Evolutionary conservation across 1,139 yeast genomes (phyloP).

Genomic region (Diutina siamensis): DNA sequence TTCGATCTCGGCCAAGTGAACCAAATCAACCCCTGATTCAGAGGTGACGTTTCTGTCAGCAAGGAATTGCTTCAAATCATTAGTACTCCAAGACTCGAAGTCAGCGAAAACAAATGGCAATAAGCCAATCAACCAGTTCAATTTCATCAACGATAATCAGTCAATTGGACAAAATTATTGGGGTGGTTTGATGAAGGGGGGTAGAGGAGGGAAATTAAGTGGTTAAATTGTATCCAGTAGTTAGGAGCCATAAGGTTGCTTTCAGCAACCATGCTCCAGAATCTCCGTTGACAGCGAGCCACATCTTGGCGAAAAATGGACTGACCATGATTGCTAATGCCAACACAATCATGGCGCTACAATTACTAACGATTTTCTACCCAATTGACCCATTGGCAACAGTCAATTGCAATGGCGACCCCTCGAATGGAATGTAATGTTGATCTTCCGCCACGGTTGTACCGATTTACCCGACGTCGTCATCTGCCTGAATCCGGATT

Average conservation of each 20-base stretch:
- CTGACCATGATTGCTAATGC: too few relatives aligned
- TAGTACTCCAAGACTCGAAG: slow-evolving; percentile 9
- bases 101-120: slow-evolving; percentile 1
- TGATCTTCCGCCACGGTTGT: too few relatives aligned
- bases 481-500: too few relatives aligned
- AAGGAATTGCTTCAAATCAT: slow-evolving; percentile 19
- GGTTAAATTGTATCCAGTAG: not conserved
- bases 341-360: too few relatives aligned
- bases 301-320: not conserved
- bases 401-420: too few relatives aligned
- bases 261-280: not conserved
- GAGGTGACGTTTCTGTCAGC: slow-evolving; percentile 23
- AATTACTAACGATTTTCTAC: too few relatives aligned
- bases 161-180: too few relatives aligned
- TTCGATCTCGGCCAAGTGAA: slow-evolving; percentile 21
- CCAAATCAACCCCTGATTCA: slow-evolving; percentile 19
- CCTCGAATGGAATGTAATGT: too few relatives aligned
- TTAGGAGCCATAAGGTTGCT: not conserved
- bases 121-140: slow-evolving; percentile 2
- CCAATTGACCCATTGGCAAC: too few relatives aligned
- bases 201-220: too few relatives aligned
- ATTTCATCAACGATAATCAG: not conserved
- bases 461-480: too few relatives aligned
- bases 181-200: not conserved
- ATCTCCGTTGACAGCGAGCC: too few relatives aligned